These are phyloP conservation scores for Hyphochytrium catenoides DNA, from an alignment of 352 stramenopile genomes.

Conservation along the genomic window DNA sequence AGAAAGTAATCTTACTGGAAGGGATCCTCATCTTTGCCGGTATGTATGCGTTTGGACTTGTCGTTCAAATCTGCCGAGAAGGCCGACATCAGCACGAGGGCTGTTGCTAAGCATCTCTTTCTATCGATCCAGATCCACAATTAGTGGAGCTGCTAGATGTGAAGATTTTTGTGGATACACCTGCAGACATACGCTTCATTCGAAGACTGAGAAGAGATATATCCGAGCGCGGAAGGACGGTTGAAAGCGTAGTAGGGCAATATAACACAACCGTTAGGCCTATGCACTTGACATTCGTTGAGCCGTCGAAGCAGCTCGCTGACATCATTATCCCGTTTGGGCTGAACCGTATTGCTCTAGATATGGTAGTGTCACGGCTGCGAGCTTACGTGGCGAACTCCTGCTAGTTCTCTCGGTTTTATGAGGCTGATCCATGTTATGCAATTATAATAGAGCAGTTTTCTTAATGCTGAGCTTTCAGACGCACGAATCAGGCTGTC, in stretches of 20 bases:
- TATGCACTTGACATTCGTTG: conserved; percentile 95
- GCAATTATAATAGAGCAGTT: no score
- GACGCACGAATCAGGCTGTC: no score
- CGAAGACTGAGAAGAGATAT: conserved; percentile 77
- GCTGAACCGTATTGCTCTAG: conserved; percentile 72
- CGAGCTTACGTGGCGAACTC: conserved; percentile 46
- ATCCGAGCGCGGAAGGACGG: conserved; percentile 70
- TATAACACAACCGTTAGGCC: conserved; percentile 91
- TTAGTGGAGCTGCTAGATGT: conserved; percentile 82
- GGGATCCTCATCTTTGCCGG: conserved; percentile 92
- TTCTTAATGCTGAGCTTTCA: no score
- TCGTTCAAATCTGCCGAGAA: no score
- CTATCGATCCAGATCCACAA: conserved; percentile 41
- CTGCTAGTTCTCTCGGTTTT: no score
- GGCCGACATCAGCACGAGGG: no score
- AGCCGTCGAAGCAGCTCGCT: conserved; percentile 79
- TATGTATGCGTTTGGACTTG: no score
- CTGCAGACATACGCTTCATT: conserved; percentile 79
- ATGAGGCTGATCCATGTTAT: no score
- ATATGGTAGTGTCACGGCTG: conserved; percentile 75
- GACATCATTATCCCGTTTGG: conserved; percentile 86
- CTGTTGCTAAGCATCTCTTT: no score
- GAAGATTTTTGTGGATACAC: conserved; percentile 90
- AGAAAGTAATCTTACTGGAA: conserved; percentile 81
- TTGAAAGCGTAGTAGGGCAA: conserved; percentile 84